A percentile compares a stretch with the other conserved stretches of the same genome.
phyloP scores from a whole-genome alignment of 352 stramenopile genomes.

The Pythium dissimile region DNA sequence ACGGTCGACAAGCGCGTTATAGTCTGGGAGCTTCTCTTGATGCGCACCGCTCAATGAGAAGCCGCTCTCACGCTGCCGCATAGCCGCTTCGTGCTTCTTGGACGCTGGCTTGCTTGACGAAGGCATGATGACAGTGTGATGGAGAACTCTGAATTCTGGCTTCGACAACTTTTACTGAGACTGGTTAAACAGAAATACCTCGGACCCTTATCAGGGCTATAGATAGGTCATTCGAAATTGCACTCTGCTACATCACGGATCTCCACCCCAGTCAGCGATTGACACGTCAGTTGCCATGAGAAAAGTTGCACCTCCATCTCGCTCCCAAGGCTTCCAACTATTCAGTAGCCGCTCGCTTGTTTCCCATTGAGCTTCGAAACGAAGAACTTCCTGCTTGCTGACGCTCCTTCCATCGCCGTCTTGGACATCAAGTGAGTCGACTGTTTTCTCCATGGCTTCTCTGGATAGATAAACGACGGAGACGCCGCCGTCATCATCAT shows the following conservation, averaged over 20 bases:
- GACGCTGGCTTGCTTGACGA: constrained; percentile 11
- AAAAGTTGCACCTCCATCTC: constrained; percentile 40
- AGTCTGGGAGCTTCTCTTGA: constrained; percentile 68
- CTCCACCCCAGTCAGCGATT: neutral
- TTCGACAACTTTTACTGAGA: neutral
- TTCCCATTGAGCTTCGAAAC: constrained; percentile 33
- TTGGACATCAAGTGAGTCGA: neutral
- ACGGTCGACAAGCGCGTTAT: constrained; percentile 87
- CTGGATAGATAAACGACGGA: constrained; percentile 32
- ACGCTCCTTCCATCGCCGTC: neutral
- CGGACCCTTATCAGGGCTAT: constrained; percentile 4
- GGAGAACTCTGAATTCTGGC: neutral
- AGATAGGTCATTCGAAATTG: constrained; percentile 8
- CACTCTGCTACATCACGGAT: neutral
- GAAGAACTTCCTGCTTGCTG: no score
- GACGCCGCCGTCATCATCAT: constrained; percentile 11
- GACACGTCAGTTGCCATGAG: constrained; percentile 20
- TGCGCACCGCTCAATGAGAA: constrained; percentile 62
- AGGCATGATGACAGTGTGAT: constrained; percentile 5
- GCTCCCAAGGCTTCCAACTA: constrained; percentile 61
- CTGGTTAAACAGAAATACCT: neutral
- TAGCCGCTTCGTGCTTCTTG: constrained; percentile 43
- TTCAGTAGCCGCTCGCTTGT: constrained; percentile 54
- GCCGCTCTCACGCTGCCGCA: constrained; percentile 49
- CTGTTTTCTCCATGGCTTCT: neutral